Percentiles rank a stretch among this genome's conserved stretches.
phyloP scores from a whole-genome alignment of 257 asterid genomes.

The Linaria vulgaris region DNA sequence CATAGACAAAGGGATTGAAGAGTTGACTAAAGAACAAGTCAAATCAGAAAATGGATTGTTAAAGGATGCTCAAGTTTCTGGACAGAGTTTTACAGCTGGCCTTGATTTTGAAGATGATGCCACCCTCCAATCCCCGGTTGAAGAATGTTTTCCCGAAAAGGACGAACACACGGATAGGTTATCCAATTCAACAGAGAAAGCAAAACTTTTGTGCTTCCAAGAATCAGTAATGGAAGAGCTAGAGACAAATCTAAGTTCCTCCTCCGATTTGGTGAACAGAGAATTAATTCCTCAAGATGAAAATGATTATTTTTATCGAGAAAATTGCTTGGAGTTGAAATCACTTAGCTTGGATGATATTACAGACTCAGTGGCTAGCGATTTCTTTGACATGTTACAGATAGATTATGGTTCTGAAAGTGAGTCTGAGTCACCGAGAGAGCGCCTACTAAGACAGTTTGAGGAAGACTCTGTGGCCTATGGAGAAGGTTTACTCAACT shows the following conservation, averaged over 20 bases:
- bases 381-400: slow-evolving; percentile 81
- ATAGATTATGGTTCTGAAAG: slow-evolving; percentile 79
- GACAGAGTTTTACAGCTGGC: slow-evolving; percentile 1
- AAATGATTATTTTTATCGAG: slow-evolving; percentile 34
- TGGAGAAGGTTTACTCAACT: slow-evolving; percentile 73
- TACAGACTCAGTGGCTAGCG: slow-evolving; percentile 62
- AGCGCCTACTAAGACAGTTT: slow-evolving; percentile 72
- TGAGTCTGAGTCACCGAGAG: slow-evolving; percentile 95
- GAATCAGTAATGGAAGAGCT: slow-evolving; percentile 59
- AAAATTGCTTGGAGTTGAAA: slow-evolving; percentile 36
- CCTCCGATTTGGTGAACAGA: slow-evolving; percentile 49
- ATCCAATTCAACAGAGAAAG: slow-evolving; percentile 30
- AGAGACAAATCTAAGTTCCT: slow-evolving; percentile 54
- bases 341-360: slow-evolving; percentile 61
- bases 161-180: slow-evolving; percentile 22
- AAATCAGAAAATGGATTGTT: slow-evolving; percentile 13
- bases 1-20: slow-evolving; percentile 34
- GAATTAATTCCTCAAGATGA: slow-evolving; percentile 50
- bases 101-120: slow-evolving; percentile 22
- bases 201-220: slow-evolving; percentile 26
- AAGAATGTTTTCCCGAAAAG: slow-evolving; percentile 21
- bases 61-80: slow-evolving; percentile 23
- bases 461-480: slow-evolving; percentile 75
- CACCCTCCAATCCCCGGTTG: slow-evolving; percentile 18
- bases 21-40: slow-evolving; percentile 23